Percentiles rank a stretch among this genome's conserved stretches.
Conservation (phyloP, 805 yeast species). For the Metschnikowia baotianmanensis region DNA sequence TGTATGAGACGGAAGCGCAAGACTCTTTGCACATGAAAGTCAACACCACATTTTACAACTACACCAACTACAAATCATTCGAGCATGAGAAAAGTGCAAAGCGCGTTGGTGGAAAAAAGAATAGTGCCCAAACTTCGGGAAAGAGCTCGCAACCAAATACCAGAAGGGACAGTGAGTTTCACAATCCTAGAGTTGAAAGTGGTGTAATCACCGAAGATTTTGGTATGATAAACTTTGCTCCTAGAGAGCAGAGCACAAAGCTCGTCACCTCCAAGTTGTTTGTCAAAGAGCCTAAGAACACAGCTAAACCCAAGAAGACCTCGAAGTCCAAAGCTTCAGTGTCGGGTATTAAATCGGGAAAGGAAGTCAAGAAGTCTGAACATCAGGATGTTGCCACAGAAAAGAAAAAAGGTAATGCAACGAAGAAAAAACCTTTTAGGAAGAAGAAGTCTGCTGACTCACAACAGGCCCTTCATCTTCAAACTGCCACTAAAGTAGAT, state of each 20-base stretch:
- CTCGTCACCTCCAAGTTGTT: conserved; percentile 13
- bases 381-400: background rate
- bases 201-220: conserved; percentile 18
- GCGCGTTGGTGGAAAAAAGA: background rate
- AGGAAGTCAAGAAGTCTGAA: background rate
- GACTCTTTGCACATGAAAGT: conserved; percentile 15
- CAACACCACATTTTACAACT: conserved; percentile 17
- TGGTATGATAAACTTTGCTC: conserved; percentile 18
- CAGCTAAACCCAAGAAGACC: conserved; percentile 2
- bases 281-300: background rate
- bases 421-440: background rate
- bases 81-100: background rate
- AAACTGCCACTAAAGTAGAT: background rate
- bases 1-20: conserved; percentile 10
- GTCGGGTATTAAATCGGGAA: background rate
- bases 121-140: background rate
- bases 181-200: conserved; percentile 1
- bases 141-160: background rate
- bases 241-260: conserved; percentile 11
- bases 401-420: background rate
- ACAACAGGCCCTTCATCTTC: background rate
- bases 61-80: conserved; percentile 7
- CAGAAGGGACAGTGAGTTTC: background rate
- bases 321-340: background rate
- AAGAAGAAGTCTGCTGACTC: background rate